phyloP scores from a whole-genome alignment of 495 filamentous ascomycete genomes.

The Hypoxylon intermedium region DNA sequence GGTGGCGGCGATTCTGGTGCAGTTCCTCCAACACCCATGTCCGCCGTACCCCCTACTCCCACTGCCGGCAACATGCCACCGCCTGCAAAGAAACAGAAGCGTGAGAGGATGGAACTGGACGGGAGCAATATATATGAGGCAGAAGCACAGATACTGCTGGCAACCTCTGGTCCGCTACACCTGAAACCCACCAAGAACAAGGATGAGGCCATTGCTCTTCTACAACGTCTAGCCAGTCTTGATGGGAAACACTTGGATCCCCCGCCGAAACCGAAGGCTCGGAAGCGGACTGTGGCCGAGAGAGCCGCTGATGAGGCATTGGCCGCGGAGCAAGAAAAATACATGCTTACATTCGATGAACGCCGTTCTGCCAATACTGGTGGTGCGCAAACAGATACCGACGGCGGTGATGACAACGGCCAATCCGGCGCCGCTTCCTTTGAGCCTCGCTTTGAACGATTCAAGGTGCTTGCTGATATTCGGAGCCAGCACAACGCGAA shows the following conservation, averaged over 20 bases:
- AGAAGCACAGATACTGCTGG: slow-evolving; percentile 72
- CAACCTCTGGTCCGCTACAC: slow-evolving; percentile 75
- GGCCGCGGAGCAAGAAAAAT: slow-evolving; percentile 84
- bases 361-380: slow-evolving; percentile 67
- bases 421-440: slow-evolving; percentile 72
- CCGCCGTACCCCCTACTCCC: slow-evolving; percentile 67
- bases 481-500: slow-evolving; percentile 77
- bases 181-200: slow-evolving; percentile 74
- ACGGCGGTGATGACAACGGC: slow-evolving; percentile 75
- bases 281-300: slow-evolving; percentile 94
- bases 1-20: slow-evolving; percentile 59
- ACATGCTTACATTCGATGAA: slow-evolving; percentile 94
- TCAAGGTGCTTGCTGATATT: slow-evolving; percentile 89
- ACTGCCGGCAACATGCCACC: slow-evolving; percentile 58
- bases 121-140: slow-evolving; percentile 71
- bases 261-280: slow-evolving; percentile 81
- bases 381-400: slow-evolving; percentile 62
- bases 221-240: slow-evolving; percentile 75
- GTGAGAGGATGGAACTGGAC: slow-evolving; percentile 74
- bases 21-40: slow-evolving; percentile 69
- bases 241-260: slow-evolving; percentile 66
- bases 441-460: slow-evolving; percentile 86
- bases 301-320: slow-evolving; percentile 91
- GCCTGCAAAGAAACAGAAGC: slow-evolving; percentile 73
- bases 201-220: slow-evolving; percentile 69